These are phyloP conservation scores for Chaetomium sp. DNA, from an alignment of 2,329 filamentous ascomycete genomes.

Conservation along the genomic window DNA sequence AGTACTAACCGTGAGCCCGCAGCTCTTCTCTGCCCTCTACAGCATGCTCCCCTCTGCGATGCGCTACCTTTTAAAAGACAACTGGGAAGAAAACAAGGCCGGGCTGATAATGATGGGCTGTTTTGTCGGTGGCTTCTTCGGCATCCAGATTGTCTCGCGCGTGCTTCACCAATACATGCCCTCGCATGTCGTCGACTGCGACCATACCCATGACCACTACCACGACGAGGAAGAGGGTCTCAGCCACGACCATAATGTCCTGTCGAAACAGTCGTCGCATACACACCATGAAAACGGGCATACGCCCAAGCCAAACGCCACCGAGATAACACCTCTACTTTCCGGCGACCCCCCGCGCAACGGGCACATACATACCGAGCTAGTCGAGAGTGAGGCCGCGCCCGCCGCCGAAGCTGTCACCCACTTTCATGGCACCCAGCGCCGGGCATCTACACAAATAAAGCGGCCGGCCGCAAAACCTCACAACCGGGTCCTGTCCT, in stretches of 20 bases:
- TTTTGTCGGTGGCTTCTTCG: slow-evolving; percentile 66
- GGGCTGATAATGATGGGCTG: slow-evolving; percentile 62
- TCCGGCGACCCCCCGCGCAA: slow-evolving; percentile 21
- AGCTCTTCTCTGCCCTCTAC: slow-evolving; percentile 89
- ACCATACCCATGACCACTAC: slow-evolving; percentile 61
- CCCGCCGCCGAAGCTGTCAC: slow-evolving; percentile 26
- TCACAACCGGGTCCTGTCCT: slow-evolving; percentile 53
- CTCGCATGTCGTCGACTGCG: slow-evolving; percentile 74
- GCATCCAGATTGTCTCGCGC: slow-evolving; percentile 67
- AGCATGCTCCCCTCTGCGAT: slow-evolving; percentile 89
- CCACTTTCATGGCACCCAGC: slow-evolving; percentile 22
- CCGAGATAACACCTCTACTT: slow-evolving; percentile 47
- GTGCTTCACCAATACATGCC: slow-evolving; percentile 68
- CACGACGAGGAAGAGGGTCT: slow-evolving; percentile 26
- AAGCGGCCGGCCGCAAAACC: slow-evolving; percentile 51
- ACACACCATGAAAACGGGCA: slow-evolving; percentile 3
- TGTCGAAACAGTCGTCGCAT: slow-evolving; percentile 14
- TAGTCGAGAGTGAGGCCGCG: slow-evolving; percentile 27
- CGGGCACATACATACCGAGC: slow-evolving; percentile 21
- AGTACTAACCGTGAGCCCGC: slow-evolving; percentile 9
- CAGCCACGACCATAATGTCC: slow-evolving; percentile 21
- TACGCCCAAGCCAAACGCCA: slow-evolving; percentile 21
- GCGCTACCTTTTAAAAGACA: slow-evolving; percentile 64
- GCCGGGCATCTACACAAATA: slow-evolving; percentile 27
- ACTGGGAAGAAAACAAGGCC: slow-evolving; percentile 59